Evolutionary conservation across 2,329 filamentous ascomycete species (phyloP).

Genomic region (Microcyclospora pomicola): DNA sequence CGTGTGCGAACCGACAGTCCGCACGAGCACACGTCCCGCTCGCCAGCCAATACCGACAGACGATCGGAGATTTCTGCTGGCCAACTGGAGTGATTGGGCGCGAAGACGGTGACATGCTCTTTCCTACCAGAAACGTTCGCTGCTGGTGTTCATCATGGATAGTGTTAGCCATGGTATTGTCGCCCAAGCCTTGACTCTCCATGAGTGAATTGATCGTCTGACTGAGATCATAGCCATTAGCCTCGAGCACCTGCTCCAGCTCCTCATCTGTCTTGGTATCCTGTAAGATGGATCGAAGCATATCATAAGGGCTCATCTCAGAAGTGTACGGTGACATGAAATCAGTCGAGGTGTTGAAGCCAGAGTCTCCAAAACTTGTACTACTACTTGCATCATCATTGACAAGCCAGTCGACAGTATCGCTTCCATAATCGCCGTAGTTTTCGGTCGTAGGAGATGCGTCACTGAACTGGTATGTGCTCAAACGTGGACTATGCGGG

Average conservation of each 20-base stretch:
- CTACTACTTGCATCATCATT: constrained; percentile 68
- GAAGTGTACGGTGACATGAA: constrained; percentile 54
- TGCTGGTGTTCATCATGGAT: constrained; percentile 38
- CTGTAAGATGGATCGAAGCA: constrained; percentile 86
- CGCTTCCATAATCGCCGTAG: constrained; percentile 79
- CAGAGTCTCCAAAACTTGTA: constrained; percentile 61
- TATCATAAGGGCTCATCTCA: constrained; percentile 97
- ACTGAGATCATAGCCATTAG: constrained; percentile 84
- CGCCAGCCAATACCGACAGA: constrained; percentile 95
- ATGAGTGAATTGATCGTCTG: constrained; percentile 83
- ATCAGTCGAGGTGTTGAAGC: constrained; percentile 67
- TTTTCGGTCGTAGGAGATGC: constrained; percentile 67
- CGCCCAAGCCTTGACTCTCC: constrained; percentile 49
- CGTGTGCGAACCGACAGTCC: constrained; percentile 94
- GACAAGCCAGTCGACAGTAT: constrained; percentile 94
- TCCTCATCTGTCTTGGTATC: constrained; percentile 85
- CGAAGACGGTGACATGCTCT: constrained; percentile 63
- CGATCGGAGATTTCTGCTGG: constrained; percentile 68
- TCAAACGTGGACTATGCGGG: constrained; percentile 84
- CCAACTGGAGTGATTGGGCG: constrained; percentile 64
- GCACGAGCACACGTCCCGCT: constrained; percentile 91
- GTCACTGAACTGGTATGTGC: constrained; percentile 91
- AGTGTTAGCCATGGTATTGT: constrained; percentile 14
- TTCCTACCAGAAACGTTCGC: constrained; percentile 63
- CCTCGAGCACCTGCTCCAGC: constrained; percentile 77